Percentiles rank a stretch among this genome's conserved stretches.
phyloP scores from a whole-genome alignment of 331 rosid genomes.

The Rosa hybrid region DNA sequence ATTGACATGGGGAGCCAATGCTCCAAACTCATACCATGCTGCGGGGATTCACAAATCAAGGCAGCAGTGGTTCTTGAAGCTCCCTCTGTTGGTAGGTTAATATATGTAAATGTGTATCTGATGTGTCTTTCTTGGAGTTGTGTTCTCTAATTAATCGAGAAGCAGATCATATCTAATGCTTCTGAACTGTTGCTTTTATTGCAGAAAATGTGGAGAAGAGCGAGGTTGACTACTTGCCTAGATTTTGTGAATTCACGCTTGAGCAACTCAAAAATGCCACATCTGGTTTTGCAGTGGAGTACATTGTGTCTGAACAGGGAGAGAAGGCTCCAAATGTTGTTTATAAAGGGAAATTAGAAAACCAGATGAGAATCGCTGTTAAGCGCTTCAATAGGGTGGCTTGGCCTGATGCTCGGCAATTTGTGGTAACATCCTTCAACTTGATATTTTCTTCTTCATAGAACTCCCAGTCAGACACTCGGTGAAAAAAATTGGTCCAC shows the following conservation, averaged over 20 bases:
- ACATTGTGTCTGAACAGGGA: slow-evolving; percentile 86
- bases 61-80: slow-evolving; percentile 72
- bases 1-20: slow-evolving; percentile 72
- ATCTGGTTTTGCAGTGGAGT: slow-evolving; percentile 85
- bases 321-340: slow-evolving; percentile 94
- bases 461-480: background rate
- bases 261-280: slow-evolving; percentile 84
- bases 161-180: slow-evolving; percentile 14
- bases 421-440: slow-evolving; percentile 50
- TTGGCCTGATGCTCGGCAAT: slow-evolving; percentile 80
- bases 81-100: slow-evolving; percentile 60
- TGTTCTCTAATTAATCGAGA: slow-evolving; percentile 9
- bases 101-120: background rate
- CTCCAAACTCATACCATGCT: slow-evolving; percentile 61
- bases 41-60: slow-evolving; percentile 76
- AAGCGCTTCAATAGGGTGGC: slow-evolving; percentile 83
- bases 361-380: slow-evolving; percentile 76
- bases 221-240: slow-evolving; percentile 52
- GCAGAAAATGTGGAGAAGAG: slow-evolving; percentile 64
- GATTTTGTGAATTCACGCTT: slow-evolving; percentile 63
- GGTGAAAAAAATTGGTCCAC: background rate
- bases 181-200: slow-evolving; percentile 24
- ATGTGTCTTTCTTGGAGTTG: background rate
- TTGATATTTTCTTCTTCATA: background rate
- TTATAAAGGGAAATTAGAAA: slow-evolving; percentile 82